Evolutionary conservation across 2,329 filamentous ascomycete species (phyloP).

Genomic region (Purpureocillium takamizusanense): DNA sequence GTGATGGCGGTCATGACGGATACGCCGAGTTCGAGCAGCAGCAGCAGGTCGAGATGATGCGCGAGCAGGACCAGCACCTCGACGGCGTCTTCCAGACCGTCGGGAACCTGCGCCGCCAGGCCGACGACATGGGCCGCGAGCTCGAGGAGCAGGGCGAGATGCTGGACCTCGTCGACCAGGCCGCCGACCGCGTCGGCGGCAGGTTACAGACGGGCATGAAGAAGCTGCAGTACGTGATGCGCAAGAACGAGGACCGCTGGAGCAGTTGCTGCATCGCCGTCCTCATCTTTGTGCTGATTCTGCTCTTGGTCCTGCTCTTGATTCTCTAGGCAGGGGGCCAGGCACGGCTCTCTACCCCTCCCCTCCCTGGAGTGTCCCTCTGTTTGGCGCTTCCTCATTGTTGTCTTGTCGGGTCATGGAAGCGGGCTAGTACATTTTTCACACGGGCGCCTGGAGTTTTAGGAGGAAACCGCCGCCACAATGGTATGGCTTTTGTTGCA

Average conservation of each 20-base stretch:
- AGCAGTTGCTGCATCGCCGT: slow-evolving; percentile 89
- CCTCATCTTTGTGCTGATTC: slow-evolving; percentile 78
- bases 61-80: slow-evolving; percentile 86
- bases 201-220: slow-evolving; percentile 79
- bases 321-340: slow-evolving; percentile 34
- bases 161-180: slow-evolving; percentile 73
- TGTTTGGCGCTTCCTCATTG: too few species aligned
- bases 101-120: slow-evolving; percentile 81
- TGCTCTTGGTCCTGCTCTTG: slow-evolving; percentile 73
- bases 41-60: slow-evolving; percentile 84
- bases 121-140: slow-evolving; percentile 91
- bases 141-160: slow-evolving; percentile 90
- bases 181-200: slow-evolving; percentile 81
- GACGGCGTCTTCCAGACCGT: slow-evolving; percentile 92
- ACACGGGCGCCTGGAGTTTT: neutral
- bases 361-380: too few species aligned
- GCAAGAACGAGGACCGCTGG: slow-evolving; percentile 77
- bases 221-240: slow-evolving; percentile 76
- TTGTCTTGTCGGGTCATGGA: too few species aligned
- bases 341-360: neutral
- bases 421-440: too few species aligned
- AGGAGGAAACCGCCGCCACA: neutral
- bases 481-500: too few species aligned
- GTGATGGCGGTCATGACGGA: slow-evolving; percentile 46
- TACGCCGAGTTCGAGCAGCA: slow-evolving; percentile 84